A percentile compares a stretch with the other conserved stretches of the same genome.
Evolutionary conservation across 2,329 filamentous ascomycete species (phyloP).

Genomic region (Paraconiothyrium brasiliense): DNA sequence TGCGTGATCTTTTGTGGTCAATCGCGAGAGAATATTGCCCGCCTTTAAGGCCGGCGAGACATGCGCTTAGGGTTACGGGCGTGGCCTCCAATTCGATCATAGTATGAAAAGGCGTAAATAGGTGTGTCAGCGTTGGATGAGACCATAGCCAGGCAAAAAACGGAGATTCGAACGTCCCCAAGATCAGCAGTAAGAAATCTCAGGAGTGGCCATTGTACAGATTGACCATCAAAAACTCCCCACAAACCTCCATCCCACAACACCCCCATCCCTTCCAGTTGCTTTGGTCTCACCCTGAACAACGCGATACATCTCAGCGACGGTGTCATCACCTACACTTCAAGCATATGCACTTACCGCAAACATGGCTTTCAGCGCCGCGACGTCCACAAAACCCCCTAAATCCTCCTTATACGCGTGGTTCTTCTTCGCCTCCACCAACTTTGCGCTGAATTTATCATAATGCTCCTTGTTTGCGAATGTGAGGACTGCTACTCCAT

Average conservation of each 20-base stretch:
- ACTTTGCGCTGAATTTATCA: constrained; percentile 25
- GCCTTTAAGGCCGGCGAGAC: no score
- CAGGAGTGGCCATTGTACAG: neutral
- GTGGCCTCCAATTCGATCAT: neutral
- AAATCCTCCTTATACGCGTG: constrained; percentile 24
- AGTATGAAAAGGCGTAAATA: neutral
- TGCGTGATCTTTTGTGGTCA: neutral
- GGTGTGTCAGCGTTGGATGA: neutral
- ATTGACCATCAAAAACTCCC: constrained; percentile 21
- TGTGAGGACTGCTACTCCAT: constrained; percentile 32
- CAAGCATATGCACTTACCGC: constrained; percentile 10
- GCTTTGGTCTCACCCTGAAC: constrained; percentile 22
- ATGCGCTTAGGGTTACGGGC: no score
- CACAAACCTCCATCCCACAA: constrained; percentile 29
- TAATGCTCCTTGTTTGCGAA: constrained; percentile 30
- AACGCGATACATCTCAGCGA: no score
- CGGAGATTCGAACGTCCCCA: neutral
- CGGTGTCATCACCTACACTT: neutral
- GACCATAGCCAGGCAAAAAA: neutral
- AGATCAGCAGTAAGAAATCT: neutral
- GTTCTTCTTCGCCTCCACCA: constrained; percentile 18
- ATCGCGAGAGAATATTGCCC: no score
- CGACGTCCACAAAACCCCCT: constrained; percentile 24
- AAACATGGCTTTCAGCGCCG: constrained; percentile 24
- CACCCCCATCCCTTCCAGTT: constrained; percentile 28